A percentile compares a stretch with the other conserved stretches of the same genome.
These are phyloP conservation scores for Glomus cerebriforme DNA, from an alignment of 192 early-diverging fungal species.

Conservation along the genomic window DNA sequence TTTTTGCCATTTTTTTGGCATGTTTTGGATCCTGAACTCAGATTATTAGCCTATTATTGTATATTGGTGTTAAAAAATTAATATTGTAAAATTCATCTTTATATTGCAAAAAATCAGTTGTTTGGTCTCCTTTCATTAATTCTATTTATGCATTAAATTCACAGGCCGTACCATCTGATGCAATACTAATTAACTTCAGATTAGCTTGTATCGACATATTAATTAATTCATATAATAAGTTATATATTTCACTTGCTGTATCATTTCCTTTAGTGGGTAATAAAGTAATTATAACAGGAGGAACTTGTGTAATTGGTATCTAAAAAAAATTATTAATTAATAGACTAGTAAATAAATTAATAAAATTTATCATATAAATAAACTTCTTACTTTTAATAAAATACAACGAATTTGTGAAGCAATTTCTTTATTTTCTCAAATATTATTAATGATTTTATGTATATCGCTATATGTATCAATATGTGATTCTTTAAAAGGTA, in stretches of 20 bases:
- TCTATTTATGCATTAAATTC: neutral
- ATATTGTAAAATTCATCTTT: neutral
- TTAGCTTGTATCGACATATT: neutral
- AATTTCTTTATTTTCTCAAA: neutral
- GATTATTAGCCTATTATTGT: neutral
- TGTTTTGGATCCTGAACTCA: neutral
- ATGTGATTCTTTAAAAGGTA: neutral
- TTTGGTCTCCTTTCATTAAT: neutral
- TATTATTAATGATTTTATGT: neutral
- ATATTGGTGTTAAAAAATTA: neutral
- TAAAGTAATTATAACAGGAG: neutral
- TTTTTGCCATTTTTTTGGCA: neutral
- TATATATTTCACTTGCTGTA: neutral
- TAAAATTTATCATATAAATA: too few relatives aligned
- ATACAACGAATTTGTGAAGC: neutral
- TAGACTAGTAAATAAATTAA: neutral
- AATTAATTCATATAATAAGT: neutral
- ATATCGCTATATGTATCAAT: neutral
- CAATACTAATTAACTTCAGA: neutral
- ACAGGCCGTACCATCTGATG: neutral
- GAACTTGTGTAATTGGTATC: neutral
- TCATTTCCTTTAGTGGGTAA: neutral
- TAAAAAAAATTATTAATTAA: neutral
- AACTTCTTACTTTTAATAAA: neutral
- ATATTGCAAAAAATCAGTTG: neutral